Base-by-base conservation (phyloP, 164 flowering plant genomes). In the Liriodendron chinense region DNA sequence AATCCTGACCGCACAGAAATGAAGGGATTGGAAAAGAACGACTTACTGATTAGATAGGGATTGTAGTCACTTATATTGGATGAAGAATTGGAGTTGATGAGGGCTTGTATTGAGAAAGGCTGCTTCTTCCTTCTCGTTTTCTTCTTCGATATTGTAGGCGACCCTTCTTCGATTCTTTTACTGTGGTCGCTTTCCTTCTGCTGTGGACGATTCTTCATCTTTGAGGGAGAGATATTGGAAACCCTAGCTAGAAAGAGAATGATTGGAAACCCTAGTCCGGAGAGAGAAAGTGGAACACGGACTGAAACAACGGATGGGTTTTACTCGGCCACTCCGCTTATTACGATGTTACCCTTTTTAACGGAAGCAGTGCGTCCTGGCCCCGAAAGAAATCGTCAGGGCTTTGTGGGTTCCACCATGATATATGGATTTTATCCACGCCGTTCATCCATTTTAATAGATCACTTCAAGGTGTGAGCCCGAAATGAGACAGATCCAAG, bases 61-160 rank as follows among this genome's bases (percentile, higher is more conserved):
- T 94, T 94, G 83, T 90, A 91, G 62, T 71, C 67, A 24, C 74
- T 74, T 77, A n/a, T 78, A 71, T 53, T 85, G 8, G 91, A 76
- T 75, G 59, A 53, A 53, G 59, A 16, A 12, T 91, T 92, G 43
- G 90, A 87, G 77, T 90, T 92, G 1, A 89, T 92, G 47, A 94
- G 92, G 2, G 90, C 87, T 77, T 89, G 88, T 20, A 94, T 92
- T 1, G 98, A 90, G 24, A 92, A 79, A 74, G 94, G 86, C 86
- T 81, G 82, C 74, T 90, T 89, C 83, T 84, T 87, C 74, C 73
- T 34, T 66, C 69, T 66, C n/a, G 16, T 26, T 9, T 6, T 86
- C 80, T 57, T 84, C 65, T 50, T 79, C 68, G 69, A 79, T 82
- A 48, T 69, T 49, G 47, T 47, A 34, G 65, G 25, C 24, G 81